Evolutionary conservation across 2,329 filamentous ascomycete species (phyloP), one percentile per base, ranked within the genome.

Genomic region (Apiospora arundinis): DNA sequence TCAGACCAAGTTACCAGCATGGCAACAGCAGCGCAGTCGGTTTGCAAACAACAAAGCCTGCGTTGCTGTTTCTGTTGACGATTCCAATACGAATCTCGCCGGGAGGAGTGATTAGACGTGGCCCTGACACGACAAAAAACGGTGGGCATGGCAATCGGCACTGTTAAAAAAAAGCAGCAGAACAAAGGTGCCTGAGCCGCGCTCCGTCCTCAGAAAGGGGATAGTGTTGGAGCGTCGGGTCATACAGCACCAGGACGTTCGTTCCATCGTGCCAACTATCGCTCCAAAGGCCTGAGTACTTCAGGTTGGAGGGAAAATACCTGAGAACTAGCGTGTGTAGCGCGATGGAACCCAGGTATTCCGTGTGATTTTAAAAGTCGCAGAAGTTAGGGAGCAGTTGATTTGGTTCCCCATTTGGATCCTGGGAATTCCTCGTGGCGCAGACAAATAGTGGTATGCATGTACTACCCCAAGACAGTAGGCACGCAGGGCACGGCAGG

Each of bases 261-360:
- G 52, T 63, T 63, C 56, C 56, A 40, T 63, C 56, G 56, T 63
- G 56, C 56, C 56, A 63, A 40, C 56, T 63, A 63, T 63, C 56
- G 56, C 28, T 40, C 23, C 32, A 21, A 18, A 40, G 18, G 32
- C 18, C 56, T 63, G 56, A 40, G 56, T 63, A 63, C 56, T 40
- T 63, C 56, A 40, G 56, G 56, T 40, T 40, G 18, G 56, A 40
- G 21, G 32, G 21, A 14, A 40, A n/a, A 63, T 63, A 63, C 56
- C 56, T 63, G 32, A 63, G 32, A 40, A 40, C 56, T 63, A 63
- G 56, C 56, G 56, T 63, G 56, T 32, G 32, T 63, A 63, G 56
- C 18, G 56, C 32, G 56, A 63, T 63, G 56, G 56, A 14, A 21
- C 56, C 56, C 28, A 63, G 56, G 56, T 63, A 63, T 63, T 40